phyloP scores from a whole-genome alignment of 164 flowering plant genomes.

The Annona squamosa region DNA sequence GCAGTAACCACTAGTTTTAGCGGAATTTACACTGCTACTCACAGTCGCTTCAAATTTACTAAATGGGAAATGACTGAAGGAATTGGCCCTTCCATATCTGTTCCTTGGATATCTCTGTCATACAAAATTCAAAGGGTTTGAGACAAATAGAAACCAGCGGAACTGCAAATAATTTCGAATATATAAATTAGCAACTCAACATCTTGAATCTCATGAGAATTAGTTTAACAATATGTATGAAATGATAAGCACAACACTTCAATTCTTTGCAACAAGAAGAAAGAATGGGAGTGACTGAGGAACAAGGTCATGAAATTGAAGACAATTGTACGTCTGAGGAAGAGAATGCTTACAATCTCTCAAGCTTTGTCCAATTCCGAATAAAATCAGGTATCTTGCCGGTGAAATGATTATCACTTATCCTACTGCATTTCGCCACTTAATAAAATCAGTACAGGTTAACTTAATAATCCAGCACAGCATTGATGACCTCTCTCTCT shows the following conservation, averaged over 20 bases:
- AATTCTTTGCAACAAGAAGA: background rate
- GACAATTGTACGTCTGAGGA: too few relatives aligned
- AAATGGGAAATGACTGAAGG: constrained; percentile 46
- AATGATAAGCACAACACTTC: background rate
- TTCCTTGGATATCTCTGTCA: constrained; percentile 58
- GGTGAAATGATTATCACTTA: constrained; percentile 31
- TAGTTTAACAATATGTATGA: too few relatives aligned
- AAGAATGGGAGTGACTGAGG: background rate
- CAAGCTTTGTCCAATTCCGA: constrained; percentile 23
- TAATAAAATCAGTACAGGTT: background rate
- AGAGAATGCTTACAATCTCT: constrained; percentile 22
- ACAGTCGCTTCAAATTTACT: constrained; percentile 40
- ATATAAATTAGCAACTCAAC: too few relatives aligned
- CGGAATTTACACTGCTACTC: constrained; percentile 18
- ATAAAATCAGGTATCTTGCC: constrained; percentile 34
- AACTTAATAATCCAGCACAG: background rate
- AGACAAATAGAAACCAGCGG: too few relatives aligned
- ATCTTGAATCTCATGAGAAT: background rate
- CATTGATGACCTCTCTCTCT: background rate
- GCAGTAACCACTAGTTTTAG: background rate
- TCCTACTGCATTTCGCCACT: constrained; percentile 18
- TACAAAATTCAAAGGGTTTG: background rate
- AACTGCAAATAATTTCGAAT: too few relatives aligned
- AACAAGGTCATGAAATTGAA: too few relatives aligned
- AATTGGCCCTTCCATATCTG: constrained; percentile 62